Evolutionary conservation across 2,329 filamentous ascomycete species (phyloP).

Genomic region (Diaporthe sp.): DNA sequence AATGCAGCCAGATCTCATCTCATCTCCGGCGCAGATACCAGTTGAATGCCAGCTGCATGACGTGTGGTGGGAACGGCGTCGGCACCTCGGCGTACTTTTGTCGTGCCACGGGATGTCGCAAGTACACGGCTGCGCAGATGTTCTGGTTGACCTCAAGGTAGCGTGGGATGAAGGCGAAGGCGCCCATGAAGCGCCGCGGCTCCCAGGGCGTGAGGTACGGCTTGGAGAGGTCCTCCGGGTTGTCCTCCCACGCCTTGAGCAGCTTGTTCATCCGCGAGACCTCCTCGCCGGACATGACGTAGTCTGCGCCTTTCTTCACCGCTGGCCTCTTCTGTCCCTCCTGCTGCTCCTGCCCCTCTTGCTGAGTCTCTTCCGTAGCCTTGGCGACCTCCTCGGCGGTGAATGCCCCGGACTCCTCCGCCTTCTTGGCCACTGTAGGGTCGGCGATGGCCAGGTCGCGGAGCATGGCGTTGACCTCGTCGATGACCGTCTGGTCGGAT

Average conservation of each 20-base stretch:
- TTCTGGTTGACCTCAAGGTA: slow-evolving; percentile 99
- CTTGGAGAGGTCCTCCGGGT: slow-evolving; percentile 82
- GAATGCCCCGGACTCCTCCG: slow-evolving; percentile 38
- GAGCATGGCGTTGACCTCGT: slow-evolving; percentile 67
- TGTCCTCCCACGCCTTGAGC: slow-evolving; percentile 76
- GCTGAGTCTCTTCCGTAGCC: slow-evolving; percentile 20
- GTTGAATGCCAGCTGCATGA: slow-evolving; percentile 88
- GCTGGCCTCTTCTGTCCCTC: slow-evolving; percentile 4
- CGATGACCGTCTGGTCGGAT: slow-evolving; percentile 59
- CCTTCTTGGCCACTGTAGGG: slow-evolving; percentile 35
- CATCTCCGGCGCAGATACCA: slow-evolving; percentile 93
- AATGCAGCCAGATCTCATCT: background rate
- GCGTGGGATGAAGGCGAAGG: slow-evolving; percentile 94
- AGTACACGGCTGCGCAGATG: slow-evolving; percentile 94
- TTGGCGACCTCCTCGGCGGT: slow-evolving; percentile 43
- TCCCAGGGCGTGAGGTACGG: slow-evolving; percentile 94
- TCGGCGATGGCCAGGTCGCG: slow-evolving; percentile 58
- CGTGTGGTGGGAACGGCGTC: slow-evolving; percentile 79
- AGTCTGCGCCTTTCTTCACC: slow-evolving; percentile 2
- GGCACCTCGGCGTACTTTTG: slow-evolving; percentile 86
- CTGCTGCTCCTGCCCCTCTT: slow-evolving; percentile 21
- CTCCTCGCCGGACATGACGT: slow-evolving; percentile 61
- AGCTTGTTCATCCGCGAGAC: slow-evolving; percentile 67
- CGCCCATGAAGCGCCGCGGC: slow-evolving; percentile 87
- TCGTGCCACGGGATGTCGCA: slow-evolving; percentile 92